Conservation (phyloP, 106 monocot species). For the Acorus gramineus region DNA sequence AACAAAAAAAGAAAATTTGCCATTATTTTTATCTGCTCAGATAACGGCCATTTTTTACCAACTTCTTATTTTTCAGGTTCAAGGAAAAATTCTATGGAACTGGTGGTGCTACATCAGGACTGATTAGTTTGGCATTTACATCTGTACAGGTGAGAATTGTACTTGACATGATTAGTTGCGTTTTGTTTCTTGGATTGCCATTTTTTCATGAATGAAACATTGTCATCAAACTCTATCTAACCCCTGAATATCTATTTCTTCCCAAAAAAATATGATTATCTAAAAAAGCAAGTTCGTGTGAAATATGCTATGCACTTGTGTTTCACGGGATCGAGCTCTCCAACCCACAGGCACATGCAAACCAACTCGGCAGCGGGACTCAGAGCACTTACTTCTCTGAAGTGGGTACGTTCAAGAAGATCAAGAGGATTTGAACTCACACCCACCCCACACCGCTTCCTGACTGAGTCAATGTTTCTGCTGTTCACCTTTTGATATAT, state of each 20-base stretch:
- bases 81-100: conserved; percentile 82
- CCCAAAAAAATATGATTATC: too few species aligned
- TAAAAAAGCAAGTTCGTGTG: background rate
- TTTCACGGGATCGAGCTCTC: conserved; percentile 22
- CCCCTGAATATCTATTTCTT: too few species aligned
- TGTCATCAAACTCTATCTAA: too few species aligned
- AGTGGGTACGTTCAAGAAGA: conserved; percentile 18
- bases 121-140: conserved; percentile 94
- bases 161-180: background rate
- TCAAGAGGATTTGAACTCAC: conserved; percentile 9
- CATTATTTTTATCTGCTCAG: background rate
- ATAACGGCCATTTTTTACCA: background rate
- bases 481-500: too few species aligned
- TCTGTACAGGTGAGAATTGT: conserved; percentile 76
- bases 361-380: conserved; percentile 23
- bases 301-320: background rate
- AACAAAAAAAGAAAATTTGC: too few species aligned
- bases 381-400: conserved; percentile 28
- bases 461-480: too few species aligned
- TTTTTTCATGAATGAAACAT: too few species aligned
- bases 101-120: conserved; percentile 82
- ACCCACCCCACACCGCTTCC: too few species aligned
- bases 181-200: background rate
- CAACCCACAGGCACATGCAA: conserved; percentile 18
- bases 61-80: conserved; percentile 42